Conservation (phyloP, 768 basidiomycete genomes). For the Pluteus cervinus region DNA sequence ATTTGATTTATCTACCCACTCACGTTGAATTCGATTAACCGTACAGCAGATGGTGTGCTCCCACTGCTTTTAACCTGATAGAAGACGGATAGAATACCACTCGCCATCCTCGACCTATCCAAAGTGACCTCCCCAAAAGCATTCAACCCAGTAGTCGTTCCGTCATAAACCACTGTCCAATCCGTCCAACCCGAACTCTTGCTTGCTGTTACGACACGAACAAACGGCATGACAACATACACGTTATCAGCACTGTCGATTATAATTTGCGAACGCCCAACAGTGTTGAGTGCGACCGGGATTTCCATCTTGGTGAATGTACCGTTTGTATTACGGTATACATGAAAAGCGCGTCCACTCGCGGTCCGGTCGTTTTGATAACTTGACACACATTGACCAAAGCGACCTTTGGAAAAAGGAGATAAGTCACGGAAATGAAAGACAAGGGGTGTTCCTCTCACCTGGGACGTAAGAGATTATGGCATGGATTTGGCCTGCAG, state of each 20-base stretch:
- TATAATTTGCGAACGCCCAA: conserved; percentile 41
- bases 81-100: conserved; percentile 33
- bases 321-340: conserved; percentile 32
- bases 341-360: conserved; percentile 36
- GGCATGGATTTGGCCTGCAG: conserved; percentile 35
- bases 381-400: conserved; percentile 38
- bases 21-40: conserved; percentile 34
- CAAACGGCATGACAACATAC: conserved; percentile 39
- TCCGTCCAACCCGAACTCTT: conserved; percentile 39
- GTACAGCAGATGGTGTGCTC: conserved; percentile 35
- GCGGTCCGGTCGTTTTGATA: conserved; percentile 31
- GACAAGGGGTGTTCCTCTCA: conserved; percentile 10
- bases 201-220: conserved; percentile 38
- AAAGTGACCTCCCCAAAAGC: conserved; percentile 43
- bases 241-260: conserved; percentile 34
- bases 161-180: conserved; percentile 39
- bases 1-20: conserved; percentile 20
- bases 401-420: conserved; percentile 24
- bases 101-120: conserved; percentile 31
- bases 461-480: conserved; percentile 46
- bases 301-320: conserved; percentile 42
- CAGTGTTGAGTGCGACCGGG: conserved; percentile 34
- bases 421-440: neutral
- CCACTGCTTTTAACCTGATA: conserved; percentile 37
- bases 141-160: conserved; percentile 29